These are phyloP conservation scores for Dactylellina sp. DNA, from an alignment of 2,329 filamentous ascomycete genomes.

Conservation along the genomic window DNA sequence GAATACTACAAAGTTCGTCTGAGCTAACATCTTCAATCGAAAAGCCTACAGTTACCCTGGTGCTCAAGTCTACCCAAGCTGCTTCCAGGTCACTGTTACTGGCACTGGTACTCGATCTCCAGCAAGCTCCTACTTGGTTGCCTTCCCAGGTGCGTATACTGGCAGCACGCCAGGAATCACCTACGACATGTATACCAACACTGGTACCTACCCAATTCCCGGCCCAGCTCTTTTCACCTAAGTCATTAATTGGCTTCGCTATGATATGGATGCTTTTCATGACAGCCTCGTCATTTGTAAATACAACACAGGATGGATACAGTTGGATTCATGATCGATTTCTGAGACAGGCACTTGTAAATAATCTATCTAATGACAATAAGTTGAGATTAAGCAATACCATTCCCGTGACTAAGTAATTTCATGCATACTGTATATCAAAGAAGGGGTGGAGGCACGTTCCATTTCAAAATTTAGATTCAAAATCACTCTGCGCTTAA, in stretches of 20 bases:
- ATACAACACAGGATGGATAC: background rate
- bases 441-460: too few relatives aligned
- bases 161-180: constrained; percentile 68
- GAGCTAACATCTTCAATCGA: constrained; percentile 1
- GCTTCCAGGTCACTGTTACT: constrained; percentile 70
- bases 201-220: constrained; percentile 62
- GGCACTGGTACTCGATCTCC: constrained; percentile 60
- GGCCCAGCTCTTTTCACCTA: constrained; percentile 62
- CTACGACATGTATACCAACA: constrained; percentile 68
- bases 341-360: background rate
- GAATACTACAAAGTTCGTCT: too few relatives aligned
- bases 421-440: too few relatives aligned
- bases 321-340: background rate
- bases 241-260: constrained; percentile 6
- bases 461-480: too few relatives aligned
- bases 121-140: constrained; percentile 63
- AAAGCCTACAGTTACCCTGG: constrained; percentile 66
- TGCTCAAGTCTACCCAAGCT: constrained; percentile 71
- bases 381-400: too few relatives aligned
- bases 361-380: background rate
- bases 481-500: too few relatives aligned
- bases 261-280: background rate
- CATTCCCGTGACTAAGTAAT: too few relatives aligned
- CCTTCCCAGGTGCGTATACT: constrained; percentile 70
- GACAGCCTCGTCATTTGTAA: background rate